phyloP scores from a whole-genome alignment of 2,329 filamentous ascomycete species.

The Diaporthe nobilis region DNA sequence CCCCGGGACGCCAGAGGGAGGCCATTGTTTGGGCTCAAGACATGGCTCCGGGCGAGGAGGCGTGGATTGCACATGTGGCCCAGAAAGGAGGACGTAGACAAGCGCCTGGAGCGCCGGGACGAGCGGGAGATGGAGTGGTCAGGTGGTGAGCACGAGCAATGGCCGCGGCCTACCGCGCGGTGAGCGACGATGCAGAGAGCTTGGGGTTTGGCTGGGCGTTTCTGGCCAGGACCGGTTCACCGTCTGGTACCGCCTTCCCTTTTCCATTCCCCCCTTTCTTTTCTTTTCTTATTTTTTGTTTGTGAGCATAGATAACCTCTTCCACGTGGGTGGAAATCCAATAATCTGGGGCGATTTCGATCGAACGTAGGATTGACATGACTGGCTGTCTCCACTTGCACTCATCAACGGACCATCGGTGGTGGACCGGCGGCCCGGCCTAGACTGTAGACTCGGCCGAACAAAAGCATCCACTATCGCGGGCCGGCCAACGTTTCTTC shows the following conservation, averaged over 20 bases:
- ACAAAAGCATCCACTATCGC: neutral
- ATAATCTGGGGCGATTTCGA: neutral
- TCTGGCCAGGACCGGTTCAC: neutral
- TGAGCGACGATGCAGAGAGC: conserved; percentile 13
- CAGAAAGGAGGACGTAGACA: conserved; percentile 45
- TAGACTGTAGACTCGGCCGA: conserved; percentile 16
- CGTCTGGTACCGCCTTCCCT: neutral
- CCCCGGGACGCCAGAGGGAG: conserved; percentile 56
- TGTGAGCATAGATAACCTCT: neutral
- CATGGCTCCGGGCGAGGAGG: conserved; percentile 49
- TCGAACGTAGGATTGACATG: neutral
- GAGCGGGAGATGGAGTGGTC: neutral
- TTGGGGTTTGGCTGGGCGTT: conserved; percentile 13
- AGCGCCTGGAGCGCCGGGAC: conserved; percentile 28
- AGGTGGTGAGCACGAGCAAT: neutral
- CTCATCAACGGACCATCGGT: neutral
- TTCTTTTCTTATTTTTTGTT: neutral
- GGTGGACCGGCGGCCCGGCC: conserved; percentile 12
- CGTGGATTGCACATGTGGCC: conserved; percentile 54
- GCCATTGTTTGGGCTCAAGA: conserved; percentile 51
- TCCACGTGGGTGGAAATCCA: neutral
- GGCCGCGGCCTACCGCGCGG: neutral
- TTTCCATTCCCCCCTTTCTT: too few species aligned
- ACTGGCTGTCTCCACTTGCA: neutral
- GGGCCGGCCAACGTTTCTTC: conserved; percentile 19